Evolutionary conservation across 1,284 basidiomycete genomes (phyloP), one percentile per base, ranked within the genome.

Genomic region (Mycosarcoma mackinlayi): DNA sequence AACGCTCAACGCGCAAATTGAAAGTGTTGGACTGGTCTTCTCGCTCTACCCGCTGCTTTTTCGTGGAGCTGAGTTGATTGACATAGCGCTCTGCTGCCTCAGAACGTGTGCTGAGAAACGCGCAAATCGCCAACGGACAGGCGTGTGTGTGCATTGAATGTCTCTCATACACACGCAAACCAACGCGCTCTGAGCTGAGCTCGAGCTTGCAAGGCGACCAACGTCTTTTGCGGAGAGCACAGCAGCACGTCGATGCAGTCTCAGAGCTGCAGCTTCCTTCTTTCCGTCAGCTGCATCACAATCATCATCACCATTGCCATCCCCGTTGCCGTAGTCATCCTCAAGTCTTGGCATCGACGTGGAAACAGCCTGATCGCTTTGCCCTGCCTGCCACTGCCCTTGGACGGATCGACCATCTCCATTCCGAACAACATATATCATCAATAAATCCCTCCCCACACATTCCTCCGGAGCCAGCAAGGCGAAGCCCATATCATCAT

Each of bases 11-110:
- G 41, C 41, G 41, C 41, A 42, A 30, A 42, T 30, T 8, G 30
- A 45, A 30, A 31, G 42, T 45, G n/a, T n/a, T n/a, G n/a, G n/a
- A n/a, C n/a, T 45, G 42, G 19, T 45, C 21, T 33, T 24, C 7
- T 39, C 9, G 18, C 38, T 39, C 38, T 21, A 39, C 38, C 21
- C 38, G 11, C 13, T 13, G n/a, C n/a, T n/a, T n/a, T 14, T 21
- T 1, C 38, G 38, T 39, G 19, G 38, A 45, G 42, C n/a, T n/a
- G 30, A 13, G 18, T 13, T 16, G 19, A 19, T n/a, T 13, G n/a
- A 24, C 6, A 25, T 10, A 21, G 45, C 45, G 45, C 14, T 21
- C 16, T 19, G 33, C 45, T 45, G 42, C 42, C 42, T 33, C 30
- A 21, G 14, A 41, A 27, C 4, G 30, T 10, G 30, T 10, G 30